Percentiles rank a stretch among this genome's conserved stretches.
These are phyloP conservation scores for Magnaporthiopsis rhizophila DNA, from an alignment of 2,329 filamentous ascomycete species.

Conservation along the genomic window DNA sequence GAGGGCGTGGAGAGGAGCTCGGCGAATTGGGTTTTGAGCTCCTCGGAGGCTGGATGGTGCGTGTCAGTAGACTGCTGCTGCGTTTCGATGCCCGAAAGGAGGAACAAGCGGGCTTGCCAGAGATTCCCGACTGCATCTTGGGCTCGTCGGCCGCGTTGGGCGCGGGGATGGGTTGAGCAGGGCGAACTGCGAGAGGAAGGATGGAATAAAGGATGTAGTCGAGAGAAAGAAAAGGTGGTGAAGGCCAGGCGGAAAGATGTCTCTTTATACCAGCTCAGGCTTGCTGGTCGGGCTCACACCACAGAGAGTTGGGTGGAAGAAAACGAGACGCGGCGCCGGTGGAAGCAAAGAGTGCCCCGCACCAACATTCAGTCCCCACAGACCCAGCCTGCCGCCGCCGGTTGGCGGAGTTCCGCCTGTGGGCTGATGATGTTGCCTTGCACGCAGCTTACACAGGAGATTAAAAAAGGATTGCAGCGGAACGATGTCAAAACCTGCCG, in stretches of 20 bases:
- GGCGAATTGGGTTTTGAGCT: conserved; percentile 69
- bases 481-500: too few species aligned
- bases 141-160: neutral
- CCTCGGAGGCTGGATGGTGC: conserved; percentile 55
- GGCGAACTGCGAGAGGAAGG: too few species aligned
- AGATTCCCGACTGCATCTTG: conserved; percentile 72
- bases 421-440: too few species aligned
- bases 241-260: neutral
- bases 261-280: neutral
- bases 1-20: conserved; percentile 52
- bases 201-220: neutral
- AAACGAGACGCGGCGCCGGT: neutral
- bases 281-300: neutral
- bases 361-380: neutral
- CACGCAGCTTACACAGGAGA: too few species aligned
- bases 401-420: neutral
- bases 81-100: neutral
- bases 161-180: neutral
- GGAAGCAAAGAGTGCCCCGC: neutral
- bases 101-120: conserved; percentile 53
- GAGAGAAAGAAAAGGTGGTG: neutral
- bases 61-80: conserved; percentile 1
- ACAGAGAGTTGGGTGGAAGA: neutral
- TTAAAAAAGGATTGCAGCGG: too few species aligned
- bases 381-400: neutral